phyloP scores from a whole-genome alignment of 306 rosid genomes.

The Prunus armeniaca region DNA sequence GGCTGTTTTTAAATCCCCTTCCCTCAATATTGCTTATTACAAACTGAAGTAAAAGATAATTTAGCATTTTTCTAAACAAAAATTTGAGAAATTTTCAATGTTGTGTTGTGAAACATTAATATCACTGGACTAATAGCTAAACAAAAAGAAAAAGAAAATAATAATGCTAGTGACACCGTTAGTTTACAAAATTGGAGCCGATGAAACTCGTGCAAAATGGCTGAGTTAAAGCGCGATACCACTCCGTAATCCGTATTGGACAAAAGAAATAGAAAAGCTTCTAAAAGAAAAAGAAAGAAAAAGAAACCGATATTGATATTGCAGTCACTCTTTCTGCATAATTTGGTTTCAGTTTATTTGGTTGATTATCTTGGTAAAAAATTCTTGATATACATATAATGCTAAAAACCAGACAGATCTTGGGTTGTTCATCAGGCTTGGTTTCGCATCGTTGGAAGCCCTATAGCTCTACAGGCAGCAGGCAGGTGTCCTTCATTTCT shows the following conservation, averaged over 20 bases:
- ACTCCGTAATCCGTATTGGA: background rate
- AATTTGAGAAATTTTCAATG: too few species aligned
- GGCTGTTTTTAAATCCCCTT: too few species aligned
- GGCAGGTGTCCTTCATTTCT: slow-evolving; percentile 32
- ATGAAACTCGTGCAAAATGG: too few species aligned
- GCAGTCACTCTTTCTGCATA: background rate
- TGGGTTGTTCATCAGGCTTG: slow-evolving; percentile 49
- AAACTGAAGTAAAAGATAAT: too few species aligned
- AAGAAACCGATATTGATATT: background rate
- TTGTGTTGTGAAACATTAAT: too few species aligned
- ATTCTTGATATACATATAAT: slow-evolving; percentile 26
- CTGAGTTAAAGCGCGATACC: background rate
- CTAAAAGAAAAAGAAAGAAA: background rate
- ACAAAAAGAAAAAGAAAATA: too few species aligned
- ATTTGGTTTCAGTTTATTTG: background rate
- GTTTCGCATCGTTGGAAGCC: slow-evolving; percentile 46
- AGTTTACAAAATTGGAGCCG: background rate
- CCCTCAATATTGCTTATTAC: too few species aligned
- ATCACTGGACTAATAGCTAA: too few species aligned
- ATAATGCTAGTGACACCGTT: background rate
- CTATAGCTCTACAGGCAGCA: slow-evolving; percentile 16
- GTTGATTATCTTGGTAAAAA: background rate
- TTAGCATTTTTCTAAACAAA: too few species aligned
- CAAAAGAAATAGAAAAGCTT: background rate
- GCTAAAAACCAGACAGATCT: slow-evolving; percentile 61